Conservation (phyloP, 768 basidiomycete species). For the Rhizopogon vinicolor region DNA sequence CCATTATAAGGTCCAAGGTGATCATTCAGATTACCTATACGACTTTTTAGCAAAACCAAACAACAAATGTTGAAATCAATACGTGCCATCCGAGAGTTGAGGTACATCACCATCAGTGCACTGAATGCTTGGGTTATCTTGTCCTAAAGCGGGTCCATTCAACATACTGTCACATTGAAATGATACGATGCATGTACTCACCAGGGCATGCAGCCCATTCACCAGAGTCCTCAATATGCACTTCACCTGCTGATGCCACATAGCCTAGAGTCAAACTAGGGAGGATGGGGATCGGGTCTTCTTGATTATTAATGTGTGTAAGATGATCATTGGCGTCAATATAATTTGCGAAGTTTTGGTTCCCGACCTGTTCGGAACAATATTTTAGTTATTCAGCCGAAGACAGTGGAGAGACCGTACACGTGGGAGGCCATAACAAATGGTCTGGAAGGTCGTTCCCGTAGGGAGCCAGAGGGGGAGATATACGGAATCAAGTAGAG, state of each 20-base stretch:
- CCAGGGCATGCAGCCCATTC: conserved; percentile 56
- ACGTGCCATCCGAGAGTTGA: conserved; percentile 29
- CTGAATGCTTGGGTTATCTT: conserved; percentile 50
- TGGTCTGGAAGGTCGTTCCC: conserved; percentile 26
- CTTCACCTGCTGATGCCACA: conserved; percentile 36
- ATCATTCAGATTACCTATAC: conserved; percentile 28
- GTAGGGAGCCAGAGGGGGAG: conserved; percentile 32
- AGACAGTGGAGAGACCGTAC: conserved; percentile 10
- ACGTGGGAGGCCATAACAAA: conserved; percentile 33
- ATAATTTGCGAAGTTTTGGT: conserved; percentile 55
- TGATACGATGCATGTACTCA: conserved; percentile 4
- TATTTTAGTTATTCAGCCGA: neutral
- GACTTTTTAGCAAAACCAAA: neutral
- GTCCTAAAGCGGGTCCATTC: conserved; percentile 29
- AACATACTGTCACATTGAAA: neutral
- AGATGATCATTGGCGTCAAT: conserved; percentile 42
- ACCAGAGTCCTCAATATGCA: conserved; percentile 39
- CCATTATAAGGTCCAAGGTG: conserved; percentile 41
- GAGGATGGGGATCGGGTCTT: conserved; percentile 34
- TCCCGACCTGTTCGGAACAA: conserved; percentile 38
- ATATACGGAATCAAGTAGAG: conserved; percentile 35
- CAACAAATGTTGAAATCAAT: neutral
- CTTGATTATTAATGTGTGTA: conserved; percentile 52
- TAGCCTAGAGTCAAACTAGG: conserved; percentile 34
- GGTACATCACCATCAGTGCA: conserved; percentile 19